Conservation (phyloP, 257 asterid genomes). For the Solanum phureja region DNA sequence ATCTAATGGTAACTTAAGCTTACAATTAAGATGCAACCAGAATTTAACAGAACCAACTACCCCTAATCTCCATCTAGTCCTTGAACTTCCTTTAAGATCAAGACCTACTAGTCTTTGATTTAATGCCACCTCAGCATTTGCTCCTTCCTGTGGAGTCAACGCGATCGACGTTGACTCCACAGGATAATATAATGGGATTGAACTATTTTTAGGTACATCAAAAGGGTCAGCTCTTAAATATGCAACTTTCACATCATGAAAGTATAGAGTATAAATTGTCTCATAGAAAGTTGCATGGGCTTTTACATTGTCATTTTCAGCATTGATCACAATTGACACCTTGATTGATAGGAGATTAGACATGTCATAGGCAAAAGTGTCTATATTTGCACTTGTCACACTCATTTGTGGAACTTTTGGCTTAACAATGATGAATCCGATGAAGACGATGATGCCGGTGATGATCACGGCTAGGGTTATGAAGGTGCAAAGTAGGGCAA, state of each 20-base stretch:
- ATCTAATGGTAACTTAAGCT: slow-evolving; percentile 37
- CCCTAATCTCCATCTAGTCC: slow-evolving; percentile 68
- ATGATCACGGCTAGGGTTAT: slow-evolving; percentile 49
- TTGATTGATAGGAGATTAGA: slow-evolving; percentile 35
- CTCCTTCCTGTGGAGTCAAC: slow-evolving; percentile 34
- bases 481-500: slow-evolving; percentile 50
- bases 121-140: slow-evolving; percentile 24
- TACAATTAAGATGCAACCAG: slow-evolving; percentile 53
- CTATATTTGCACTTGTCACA: slow-evolving; percentile 40
- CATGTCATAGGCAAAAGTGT: slow-evolving; percentile 51
- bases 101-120: slow-evolving; percentile 11
- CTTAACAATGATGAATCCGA: slow-evolving; percentile 45
- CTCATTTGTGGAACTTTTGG: slow-evolving; percentile 60
- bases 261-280: slow-evolving; percentile 26
- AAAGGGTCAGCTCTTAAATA: slow-evolving; percentile 29
- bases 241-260: slow-evolving; percentile 37
- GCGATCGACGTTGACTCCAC: slow-evolving; percentile 50
- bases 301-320: slow-evolving; percentile 46
- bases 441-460: slow-evolving; percentile 45
- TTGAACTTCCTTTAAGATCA: slow-evolving; percentile 40
- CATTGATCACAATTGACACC: slow-evolving; percentile 32
- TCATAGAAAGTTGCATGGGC: slow-evolving; percentile 45
- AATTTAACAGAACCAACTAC: slow-evolving; percentile 55
- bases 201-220: slow-evolving; percentile 26
- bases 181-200: slow-evolving; percentile 26